Evolutionary conservation across 1,284 basidiomycete species (phyloP).

Genomic region (Microbotryum silenes-acaulis): DNA sequence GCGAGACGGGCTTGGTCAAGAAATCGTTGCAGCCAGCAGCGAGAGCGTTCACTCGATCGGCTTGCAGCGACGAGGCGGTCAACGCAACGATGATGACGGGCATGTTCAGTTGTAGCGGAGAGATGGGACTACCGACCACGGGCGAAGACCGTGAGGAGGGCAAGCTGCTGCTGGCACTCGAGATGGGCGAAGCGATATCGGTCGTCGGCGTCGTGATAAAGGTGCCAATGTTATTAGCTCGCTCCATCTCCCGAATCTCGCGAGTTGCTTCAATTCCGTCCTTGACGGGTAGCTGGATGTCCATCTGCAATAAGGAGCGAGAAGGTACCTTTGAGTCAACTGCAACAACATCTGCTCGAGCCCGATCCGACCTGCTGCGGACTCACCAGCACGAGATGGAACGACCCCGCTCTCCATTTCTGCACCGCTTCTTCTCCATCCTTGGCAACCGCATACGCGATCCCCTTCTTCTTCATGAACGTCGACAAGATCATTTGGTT

Average conservation of each 20-base stretch:
- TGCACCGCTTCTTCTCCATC: slow-evolving; percentile 93
- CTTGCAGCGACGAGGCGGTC: slow-evolving; percentile 85
- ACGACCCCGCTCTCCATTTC: slow-evolving; percentile 88
- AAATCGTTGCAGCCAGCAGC: slow-evolving; percentile 99
- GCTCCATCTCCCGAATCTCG: slow-evolving; percentile 83
- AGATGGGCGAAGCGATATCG: slow-evolving; percentile 44
- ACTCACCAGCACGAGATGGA: slow-evolving; percentile 88
- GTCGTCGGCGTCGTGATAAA: slow-evolving; percentile 58
- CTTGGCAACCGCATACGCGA: slow-evolving; percentile 89
- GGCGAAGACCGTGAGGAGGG: slow-evolving; percentile 11
- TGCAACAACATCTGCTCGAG: neutral
- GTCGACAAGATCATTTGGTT: slow-evolving; percentile 94
- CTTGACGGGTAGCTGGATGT: slow-evolving; percentile 99
- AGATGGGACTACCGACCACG: slow-evolving; percentile 16
- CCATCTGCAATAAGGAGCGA: slow-evolving; percentile 61
- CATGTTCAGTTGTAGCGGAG: slow-evolving; percentile 49
- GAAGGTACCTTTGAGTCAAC: neutral
- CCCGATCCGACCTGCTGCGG: neutral
- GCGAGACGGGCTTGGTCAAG: slow-evolving; percentile 90
- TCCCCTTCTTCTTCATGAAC: slow-evolving; percentile 93
- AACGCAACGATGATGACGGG: slow-evolving; percentile 98
- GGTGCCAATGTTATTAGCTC: slow-evolving; percentile 56
- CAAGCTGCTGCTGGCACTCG: slow-evolving; percentile 13
- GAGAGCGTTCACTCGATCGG: slow-evolving; percentile 88
- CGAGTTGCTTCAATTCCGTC: slow-evolving; percentile 96